Base-by-base conservation (phyloP, 148 eudicot genomes). In the Vaccinium darrowii region DNA sequence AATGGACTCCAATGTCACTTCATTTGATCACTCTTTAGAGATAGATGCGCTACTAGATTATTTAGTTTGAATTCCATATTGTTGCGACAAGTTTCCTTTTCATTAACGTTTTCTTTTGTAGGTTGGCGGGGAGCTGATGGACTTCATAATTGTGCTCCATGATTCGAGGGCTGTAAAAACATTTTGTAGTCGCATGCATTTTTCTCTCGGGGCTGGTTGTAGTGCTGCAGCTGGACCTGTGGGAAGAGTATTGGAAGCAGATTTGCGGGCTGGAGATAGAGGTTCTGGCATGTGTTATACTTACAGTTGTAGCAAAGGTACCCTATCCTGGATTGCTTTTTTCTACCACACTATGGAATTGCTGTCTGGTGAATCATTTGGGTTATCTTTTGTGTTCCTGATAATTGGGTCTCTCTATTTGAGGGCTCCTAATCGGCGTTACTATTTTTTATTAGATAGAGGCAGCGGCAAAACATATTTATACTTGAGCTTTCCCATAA, bases 291-390 rank as follows among this genome's bases (percentile, higher is more conserved):
- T 97, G 88, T 97, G 99, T 89, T 97, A 97, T 82, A 93, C 99
- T 52, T 97, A 97, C 90, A 97, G 99, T 87, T 95, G 98, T 88
- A 95, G 98, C 90, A 97, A 97, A 97, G 99, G 99, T 97, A 89
- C 49, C 83, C 0, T n/a, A 53, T 80, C 54, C 53, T 86, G 13
- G 76, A 78, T 78, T 21, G 30, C 62, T n/a, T 19, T 27, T 47
- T 72, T 27, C 47, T 65, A 6, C 23, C 81, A n/a, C 30, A 53
- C 82, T 4, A 3, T 54, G n/a, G 21, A 63, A 49, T 49, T 54
- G 39, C 49, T 51, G 16, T 51, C 16, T 65, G 67, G 49, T 81
- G 56, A 47, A 43, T 47, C 19, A 81, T 63, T 47, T 62, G 43
- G 56, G 16, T 81, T 65, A 27, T 78, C 9, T 13, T 78, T 51